phyloP scores from a whole-genome alignment of 1,284 basidiomycete species.

The Vanrija sp. region DNA sequence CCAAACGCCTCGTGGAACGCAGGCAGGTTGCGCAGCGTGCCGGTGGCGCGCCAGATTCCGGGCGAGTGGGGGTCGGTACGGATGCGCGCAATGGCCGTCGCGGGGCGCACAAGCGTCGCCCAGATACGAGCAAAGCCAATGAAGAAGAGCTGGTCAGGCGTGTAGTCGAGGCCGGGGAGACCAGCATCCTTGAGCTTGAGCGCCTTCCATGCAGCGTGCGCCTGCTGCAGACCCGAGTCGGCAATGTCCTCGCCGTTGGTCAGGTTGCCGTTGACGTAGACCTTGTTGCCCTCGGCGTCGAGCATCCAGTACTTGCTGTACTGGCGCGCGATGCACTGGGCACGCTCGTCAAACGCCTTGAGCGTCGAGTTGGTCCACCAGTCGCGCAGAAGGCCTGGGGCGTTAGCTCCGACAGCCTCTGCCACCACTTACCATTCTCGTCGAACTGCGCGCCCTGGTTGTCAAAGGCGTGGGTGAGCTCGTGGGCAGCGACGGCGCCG shows the following conservation, averaged over 20 bases:
- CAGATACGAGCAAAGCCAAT: conserved; percentile 63
- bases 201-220: conserved; percentile 80
- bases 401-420: too few relatives aligned
- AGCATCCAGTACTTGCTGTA: conserved; percentile 79
- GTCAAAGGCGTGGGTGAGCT: conserved; percentile 89
- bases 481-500: conserved; percentile 83
- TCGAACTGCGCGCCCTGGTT: conserved; percentile 67
- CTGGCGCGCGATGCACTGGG: conserved; percentile 83
- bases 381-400: conserved; percentile 56
- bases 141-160: conserved; percentile 82
- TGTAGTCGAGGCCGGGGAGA: conserved; percentile 80
- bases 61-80: conserved; percentile 87
- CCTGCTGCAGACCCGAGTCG: conserved; percentile 77
- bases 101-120: conserved; percentile 41
- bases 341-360: conserved; percentile 73
- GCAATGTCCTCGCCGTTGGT: conserved; percentile 89
- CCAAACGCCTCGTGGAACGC: conserved; percentile 48
- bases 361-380: conserved; percentile 77
- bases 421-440: conserved; percentile 29
- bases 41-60: conserved; percentile 68
- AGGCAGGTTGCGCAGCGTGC: conserved; percentile 60
- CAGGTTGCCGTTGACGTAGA: conserved; percentile 76
- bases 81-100: conserved; percentile 64
- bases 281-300: conserved; percentile 75
- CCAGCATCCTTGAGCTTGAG: conserved; percentile 34